Evolutionary conservation across 345 rosid genomes (phyloP).

Genomic region (Melastoma malabathricum): DNA sequence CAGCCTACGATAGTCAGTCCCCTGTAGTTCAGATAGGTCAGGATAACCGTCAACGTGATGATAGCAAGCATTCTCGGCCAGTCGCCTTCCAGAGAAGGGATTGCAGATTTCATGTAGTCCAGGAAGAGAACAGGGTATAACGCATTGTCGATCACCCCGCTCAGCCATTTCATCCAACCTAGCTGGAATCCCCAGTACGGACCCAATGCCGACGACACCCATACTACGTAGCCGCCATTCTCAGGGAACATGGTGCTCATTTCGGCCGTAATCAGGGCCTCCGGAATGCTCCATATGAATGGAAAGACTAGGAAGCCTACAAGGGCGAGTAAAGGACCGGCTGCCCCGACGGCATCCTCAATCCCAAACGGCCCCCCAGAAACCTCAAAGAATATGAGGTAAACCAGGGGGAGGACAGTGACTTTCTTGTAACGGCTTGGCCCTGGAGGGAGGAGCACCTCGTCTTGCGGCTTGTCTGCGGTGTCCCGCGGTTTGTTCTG

Average conservation of each 20-base stretch:
- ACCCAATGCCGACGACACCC: constrained; percentile 66
- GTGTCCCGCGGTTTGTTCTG: constrained; percentile 29
- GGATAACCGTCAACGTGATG: constrained; percentile 32
- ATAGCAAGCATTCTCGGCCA: constrained; percentile 32
- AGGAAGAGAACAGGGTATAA: constrained; percentile 63
- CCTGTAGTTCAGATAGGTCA: constrained; percentile 55
- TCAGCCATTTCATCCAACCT: constrained; percentile 84
- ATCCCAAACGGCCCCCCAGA: constrained; percentile 75
- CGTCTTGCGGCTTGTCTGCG: constrained; percentile 9
- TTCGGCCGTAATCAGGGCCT: constrained; percentile 69
- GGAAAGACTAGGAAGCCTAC: constrained; percentile 58
- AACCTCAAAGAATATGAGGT: constrained; percentile 54
- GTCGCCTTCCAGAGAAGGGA: constrained; percentile 44
- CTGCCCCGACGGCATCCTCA: constrained; percentile 71
- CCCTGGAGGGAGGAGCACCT: constrained; percentile 31
- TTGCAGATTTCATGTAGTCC: constrained; percentile 47
- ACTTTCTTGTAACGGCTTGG: constrained; percentile 28
- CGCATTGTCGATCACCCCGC: constrained; percentile 70
- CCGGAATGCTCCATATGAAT: constrained; percentile 70
- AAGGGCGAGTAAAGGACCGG: constrained; percentile 65
- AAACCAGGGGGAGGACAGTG: constrained; percentile 52
- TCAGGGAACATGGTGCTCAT: constrained; percentile 84
- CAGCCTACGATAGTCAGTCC: constrained; percentile 65
- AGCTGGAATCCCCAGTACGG: constrained; percentile 77
- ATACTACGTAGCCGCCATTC: constrained; percentile 75